These are phyloP conservation scores for Eragrostis nindensis DNA, from an alignment of 176 grass and related monocot genomes.

Conservation along the genomic window DNA sequence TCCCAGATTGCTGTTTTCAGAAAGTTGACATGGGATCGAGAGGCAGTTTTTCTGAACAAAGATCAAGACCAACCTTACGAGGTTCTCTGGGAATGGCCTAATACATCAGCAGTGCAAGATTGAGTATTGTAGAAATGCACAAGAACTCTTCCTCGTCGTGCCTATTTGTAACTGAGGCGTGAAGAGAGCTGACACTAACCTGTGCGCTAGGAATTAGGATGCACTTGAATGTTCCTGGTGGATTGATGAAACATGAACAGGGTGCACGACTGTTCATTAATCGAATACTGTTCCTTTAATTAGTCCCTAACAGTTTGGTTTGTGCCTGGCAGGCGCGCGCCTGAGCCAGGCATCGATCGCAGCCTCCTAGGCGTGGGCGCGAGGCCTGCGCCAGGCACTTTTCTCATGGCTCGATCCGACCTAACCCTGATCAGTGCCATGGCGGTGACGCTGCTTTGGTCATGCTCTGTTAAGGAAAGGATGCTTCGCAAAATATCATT, in stretches of 20 bases:
- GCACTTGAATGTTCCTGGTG: not conserved
- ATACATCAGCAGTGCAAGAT: not conserved
- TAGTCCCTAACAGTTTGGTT: too few relatives aligned
- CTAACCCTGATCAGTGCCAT: too few relatives aligned
- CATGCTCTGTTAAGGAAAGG: not conserved
- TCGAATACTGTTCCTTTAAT: not conserved
- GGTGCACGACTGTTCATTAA: not conserved
- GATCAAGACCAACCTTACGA: slow-evolving; percentile 56
- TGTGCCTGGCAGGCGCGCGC: too few relatives aligned
- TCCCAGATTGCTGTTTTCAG: slow-evolving; percentile 96
- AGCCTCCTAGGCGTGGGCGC: too few relatives aligned
- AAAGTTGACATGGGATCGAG: slow-evolving; percentile 35
- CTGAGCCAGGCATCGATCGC: too few relatives aligned
- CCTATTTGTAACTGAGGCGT: not conserved
- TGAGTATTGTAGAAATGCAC: slow-evolving; percentile 21
- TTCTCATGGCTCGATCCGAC: too few relatives aligned
- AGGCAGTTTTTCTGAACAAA: not conserved
- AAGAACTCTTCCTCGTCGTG: not conserved
- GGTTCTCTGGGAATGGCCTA: slow-evolving; percentile 76
- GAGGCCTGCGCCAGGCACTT: too few relatives aligned
- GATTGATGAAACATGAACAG: not conserved
- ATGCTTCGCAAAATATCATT: too few relatives aligned
- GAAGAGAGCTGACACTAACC: slow-evolving; percentile 22
- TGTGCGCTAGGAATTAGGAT: slow-evolving; percentile 2
- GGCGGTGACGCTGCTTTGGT: too few relatives aligned